Evolutionary conservation across 2,329 filamentous ascomycete species (phyloP).

Genomic region (Hirsutella rhossiliensis): DNA sequence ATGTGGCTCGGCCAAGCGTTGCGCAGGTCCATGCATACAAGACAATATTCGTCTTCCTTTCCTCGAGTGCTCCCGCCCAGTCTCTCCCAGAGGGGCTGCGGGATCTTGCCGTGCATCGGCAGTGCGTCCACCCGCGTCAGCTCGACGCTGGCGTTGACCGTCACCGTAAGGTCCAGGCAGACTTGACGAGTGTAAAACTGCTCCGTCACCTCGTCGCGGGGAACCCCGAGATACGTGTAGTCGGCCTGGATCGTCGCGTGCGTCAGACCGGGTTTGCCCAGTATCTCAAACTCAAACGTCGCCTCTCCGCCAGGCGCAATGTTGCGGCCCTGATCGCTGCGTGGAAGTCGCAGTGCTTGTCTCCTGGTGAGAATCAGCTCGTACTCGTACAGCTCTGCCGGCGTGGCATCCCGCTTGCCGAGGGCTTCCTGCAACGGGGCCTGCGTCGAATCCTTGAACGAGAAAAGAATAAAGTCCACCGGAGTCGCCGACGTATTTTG

Average conservation of each 20-base stretch:
- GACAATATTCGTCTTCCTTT: conserved; percentile 54
- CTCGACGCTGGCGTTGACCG: conserved; percentile 85
- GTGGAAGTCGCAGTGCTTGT: conserved; percentile 51
- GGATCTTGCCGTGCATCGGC: conserved; percentile 57
- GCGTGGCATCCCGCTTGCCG: conserved; percentile 62
- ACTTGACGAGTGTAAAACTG: conserved; percentile 78
- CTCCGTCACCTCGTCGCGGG: conserved; percentile 53
- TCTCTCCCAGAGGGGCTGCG: conserved; percentile 44
- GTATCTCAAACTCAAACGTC: conserved; percentile 71
- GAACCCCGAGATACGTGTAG: conserved; percentile 68
- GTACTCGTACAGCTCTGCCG: conserved; percentile 74
- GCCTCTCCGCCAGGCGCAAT: conserved; percentile 57
- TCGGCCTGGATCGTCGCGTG: conserved; percentile 72
- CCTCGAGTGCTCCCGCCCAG: conserved; percentile 20
- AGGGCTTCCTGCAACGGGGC: conserved; percentile 63
- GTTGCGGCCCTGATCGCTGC: conserved; percentile 37
- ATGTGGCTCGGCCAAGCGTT: conserved; percentile 85
- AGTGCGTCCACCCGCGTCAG: conserved; percentile 68
- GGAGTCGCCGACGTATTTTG: conserved; percentile 67
- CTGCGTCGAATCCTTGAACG: conserved; percentile 82
- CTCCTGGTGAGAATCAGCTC: conserved; percentile 68
- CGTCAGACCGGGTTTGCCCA: conserved; percentile 77
- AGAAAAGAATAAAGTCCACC: conserved; percentile 76
- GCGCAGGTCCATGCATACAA: conserved; percentile 71
- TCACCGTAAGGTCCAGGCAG: conserved; percentile 69